Base-by-base conservation (phyloP, 164 flowering plant species). In the Macadamia tetraphylla region DNA sequence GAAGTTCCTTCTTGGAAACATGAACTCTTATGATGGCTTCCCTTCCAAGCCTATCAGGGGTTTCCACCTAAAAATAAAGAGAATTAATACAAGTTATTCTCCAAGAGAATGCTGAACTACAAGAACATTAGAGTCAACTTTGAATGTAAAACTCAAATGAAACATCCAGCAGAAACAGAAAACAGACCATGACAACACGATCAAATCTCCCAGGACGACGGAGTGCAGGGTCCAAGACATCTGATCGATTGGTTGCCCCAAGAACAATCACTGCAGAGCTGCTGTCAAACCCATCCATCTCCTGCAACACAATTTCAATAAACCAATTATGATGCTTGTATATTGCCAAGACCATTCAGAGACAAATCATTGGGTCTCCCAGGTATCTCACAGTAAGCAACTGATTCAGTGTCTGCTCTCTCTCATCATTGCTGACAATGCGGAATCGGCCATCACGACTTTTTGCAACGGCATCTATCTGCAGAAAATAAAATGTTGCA, bases 201-300 rank as follows among this genome's bases (percentile, higher is more conserved):
- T 94, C 99, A 83, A 94, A 94, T 87, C 99, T 88, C 71, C 99
- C 99, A 29, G 99, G 99, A 52, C 99, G 88, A 13, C 97, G 89
- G 67, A 94, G 94, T 64, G 99, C 99, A 70, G 97, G 97, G 65
- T 94, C 99, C 67, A 94, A 80, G 57, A 94, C 98, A 85, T 94
- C 99, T 44, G 97, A 70, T 3, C 99, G 88, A 74, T 94, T 94
- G 72, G 99, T 94, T 51, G 97, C 99, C 67, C 91, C 99, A 76
- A 94, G 97, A 70, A 94, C 99, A 72, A 94, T 92, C 14, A 94
- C 99, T 61, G 94, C 92, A 71, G 97, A 88, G 70, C 81, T 92
- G 83, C 96, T 94, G 76, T 92, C 99, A 79, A 94, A 94, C 44
- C 99, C 99, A 86, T 94, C 99, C 99, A 94, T 94, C 80, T 94